A percentile compares a stretch with the other conserved stretches of the same genome.
These are phyloP conservation scores for Diophrys appendiculata DNA, from an alignment of 73 alveolate species.

Conservation along the genomic window DNA sequence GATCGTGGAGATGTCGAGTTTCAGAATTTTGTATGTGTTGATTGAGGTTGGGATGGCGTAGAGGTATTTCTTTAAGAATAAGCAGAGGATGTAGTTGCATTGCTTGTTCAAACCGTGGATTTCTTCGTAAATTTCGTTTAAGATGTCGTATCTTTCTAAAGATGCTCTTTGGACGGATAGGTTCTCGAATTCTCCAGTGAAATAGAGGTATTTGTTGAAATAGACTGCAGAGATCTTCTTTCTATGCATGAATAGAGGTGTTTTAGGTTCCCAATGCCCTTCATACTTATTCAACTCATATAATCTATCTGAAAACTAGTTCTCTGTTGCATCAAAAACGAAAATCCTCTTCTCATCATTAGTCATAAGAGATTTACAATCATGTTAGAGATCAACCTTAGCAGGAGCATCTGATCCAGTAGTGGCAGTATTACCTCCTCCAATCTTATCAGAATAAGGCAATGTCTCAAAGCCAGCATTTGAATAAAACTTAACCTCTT, in stretches of 20 bases:
- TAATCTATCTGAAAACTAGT: constrained; percentile 15
- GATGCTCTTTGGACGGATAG: constrained; percentile 1
- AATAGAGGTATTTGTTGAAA: constrained; percentile 17
- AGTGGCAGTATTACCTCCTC: background rate
- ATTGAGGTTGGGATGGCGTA: constrained; percentile 36
- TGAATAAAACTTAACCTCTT: constrained; percentile 1
- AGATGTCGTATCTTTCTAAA: constrained; percentile 20
- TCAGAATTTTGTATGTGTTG: constrained; percentile 29
- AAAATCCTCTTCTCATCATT: constrained; percentile 3
- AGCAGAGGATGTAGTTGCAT: constrained; percentile 25
- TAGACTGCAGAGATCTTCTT: constrained; percentile 22
- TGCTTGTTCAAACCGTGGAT: constrained; percentile 33
- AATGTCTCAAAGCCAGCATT: background rate
- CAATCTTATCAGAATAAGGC: background rate
- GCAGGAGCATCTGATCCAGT: background rate
- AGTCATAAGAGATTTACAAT: constrained; percentile 3
- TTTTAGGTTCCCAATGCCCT: background rate
- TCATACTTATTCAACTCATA: background rate
- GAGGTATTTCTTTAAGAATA: background rate
- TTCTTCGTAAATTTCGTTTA: constrained; percentile 13
- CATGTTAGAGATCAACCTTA: constrained; percentile 4
- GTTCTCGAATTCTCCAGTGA: constrained; percentile 38
- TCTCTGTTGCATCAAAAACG: constrained; percentile 21
- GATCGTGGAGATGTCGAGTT: constrained; percentile 5
- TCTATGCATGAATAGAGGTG: background rate